Percentiles rank a stretch among this genome's conserved stretches.
Evolutionary conservation across 139 green algal genomes (phyloP).

Genomic region (Tetraselmis striata): DNA sequence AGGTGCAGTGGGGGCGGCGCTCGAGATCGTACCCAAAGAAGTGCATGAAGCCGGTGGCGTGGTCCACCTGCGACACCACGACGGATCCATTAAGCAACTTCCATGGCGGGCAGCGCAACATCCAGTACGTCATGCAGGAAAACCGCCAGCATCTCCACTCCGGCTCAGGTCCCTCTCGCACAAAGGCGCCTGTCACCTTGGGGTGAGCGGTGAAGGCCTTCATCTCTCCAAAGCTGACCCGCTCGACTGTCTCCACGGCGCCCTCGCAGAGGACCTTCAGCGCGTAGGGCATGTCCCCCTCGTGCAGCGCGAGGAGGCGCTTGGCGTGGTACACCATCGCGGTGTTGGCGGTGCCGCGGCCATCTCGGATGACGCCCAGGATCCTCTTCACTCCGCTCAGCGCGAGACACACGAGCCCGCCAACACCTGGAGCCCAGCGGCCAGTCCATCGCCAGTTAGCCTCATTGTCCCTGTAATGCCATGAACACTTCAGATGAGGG

Average conservation of each 20-base stretch:
- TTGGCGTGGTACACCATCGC: slow-evolving; percentile 55
- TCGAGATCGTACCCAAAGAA: slow-evolving; percentile 46
- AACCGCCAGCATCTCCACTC: too few species aligned
- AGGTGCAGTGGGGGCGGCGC: slow-evolving; percentile 9
- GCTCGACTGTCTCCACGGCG: slow-evolving; percentile 57
- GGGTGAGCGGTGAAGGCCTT: slow-evolving; percentile 73
- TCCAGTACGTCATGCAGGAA: too few species aligned
- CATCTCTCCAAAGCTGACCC: slow-evolving; percentile 19
- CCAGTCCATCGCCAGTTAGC: background rate
- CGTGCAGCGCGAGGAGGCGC: slow-evolving; percentile 64
- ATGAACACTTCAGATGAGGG: too few species aligned
- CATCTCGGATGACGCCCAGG: slow-evolving; percentile 16
- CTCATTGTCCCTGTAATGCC: background rate
- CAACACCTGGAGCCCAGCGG: slow-evolving; percentile 5
- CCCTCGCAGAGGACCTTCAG: slow-evolving; percentile 46
- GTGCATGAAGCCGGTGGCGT: background rate
- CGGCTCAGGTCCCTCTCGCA: too few species aligned
- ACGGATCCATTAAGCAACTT: too few species aligned
- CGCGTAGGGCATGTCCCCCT: slow-evolving; percentile 60
- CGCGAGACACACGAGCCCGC: background rate
- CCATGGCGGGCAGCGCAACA: too few species aligned
- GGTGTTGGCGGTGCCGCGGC: slow-evolving; percentile 55
- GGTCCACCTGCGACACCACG: background rate
- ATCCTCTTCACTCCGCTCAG: slow-evolving; percentile 1
- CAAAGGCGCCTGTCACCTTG: too few species aligned